Evolutionary conservation across 2,329 filamentous ascomycete species (phyloP).

Genomic region (Thermoascus crustaceus): DNA sequence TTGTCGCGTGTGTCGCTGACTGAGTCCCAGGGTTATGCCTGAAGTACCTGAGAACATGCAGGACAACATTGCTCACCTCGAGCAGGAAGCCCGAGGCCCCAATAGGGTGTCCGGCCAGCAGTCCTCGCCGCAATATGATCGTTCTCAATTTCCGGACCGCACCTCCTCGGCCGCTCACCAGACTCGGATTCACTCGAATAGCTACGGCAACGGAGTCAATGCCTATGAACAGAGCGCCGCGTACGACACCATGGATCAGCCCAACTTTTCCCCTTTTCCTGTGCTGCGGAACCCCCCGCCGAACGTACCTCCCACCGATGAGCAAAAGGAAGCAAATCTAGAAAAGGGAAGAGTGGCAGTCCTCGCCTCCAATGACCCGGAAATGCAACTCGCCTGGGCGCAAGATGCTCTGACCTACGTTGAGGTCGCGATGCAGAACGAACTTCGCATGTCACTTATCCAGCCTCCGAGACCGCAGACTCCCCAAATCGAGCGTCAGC

Average conservation of each 20-base stretch:
- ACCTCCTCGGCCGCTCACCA: slow-evolving; percentile 27
- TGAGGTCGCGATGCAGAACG: slow-evolving; percentile 71
- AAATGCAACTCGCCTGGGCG: slow-evolving; percentile 95
- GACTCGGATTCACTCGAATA: too few relatives aligned
- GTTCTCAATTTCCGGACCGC: slow-evolving; percentile 27
- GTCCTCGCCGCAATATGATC: slow-evolving; percentile 24
- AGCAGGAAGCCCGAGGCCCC: slow-evolving; percentile 58
- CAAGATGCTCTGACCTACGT: slow-evolving; percentile 86
- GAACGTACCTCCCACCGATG: slow-evolving; percentile 87
- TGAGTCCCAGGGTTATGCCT: slow-evolving; percentile 66
- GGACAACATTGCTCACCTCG: slow-evolving; percentile 83
- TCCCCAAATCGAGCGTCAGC: slow-evolving; percentile 78
- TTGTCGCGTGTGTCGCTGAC: slow-evolving; percentile 16
- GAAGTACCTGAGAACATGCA: slow-evolving; percentile 97
- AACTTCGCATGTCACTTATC: slow-evolving; percentile 55
- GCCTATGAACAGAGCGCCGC: slow-evolving; percentile 46
- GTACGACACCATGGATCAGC: slow-evolving; percentile 45
- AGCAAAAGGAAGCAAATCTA: slow-evolving; percentile 83
- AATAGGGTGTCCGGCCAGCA: slow-evolving; percentile 38
- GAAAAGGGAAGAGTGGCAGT: slow-evolving; percentile 78
- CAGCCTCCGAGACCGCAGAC: slow-evolving; percentile 62
- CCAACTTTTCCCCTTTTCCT: slow-evolving; percentile 87
- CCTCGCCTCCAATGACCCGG: slow-evolving; percentile 85
- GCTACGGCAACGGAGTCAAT: slow-evolving; percentile 30
- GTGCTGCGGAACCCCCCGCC: slow-evolving; percentile 68